A percentile compares a stretch with the other conserved stretches of the same genome.
These are phyloP conservation scores for Dendrobium officinale DNA, from an alignment of 106 monocot species.

Conservation along the genomic window DNA sequence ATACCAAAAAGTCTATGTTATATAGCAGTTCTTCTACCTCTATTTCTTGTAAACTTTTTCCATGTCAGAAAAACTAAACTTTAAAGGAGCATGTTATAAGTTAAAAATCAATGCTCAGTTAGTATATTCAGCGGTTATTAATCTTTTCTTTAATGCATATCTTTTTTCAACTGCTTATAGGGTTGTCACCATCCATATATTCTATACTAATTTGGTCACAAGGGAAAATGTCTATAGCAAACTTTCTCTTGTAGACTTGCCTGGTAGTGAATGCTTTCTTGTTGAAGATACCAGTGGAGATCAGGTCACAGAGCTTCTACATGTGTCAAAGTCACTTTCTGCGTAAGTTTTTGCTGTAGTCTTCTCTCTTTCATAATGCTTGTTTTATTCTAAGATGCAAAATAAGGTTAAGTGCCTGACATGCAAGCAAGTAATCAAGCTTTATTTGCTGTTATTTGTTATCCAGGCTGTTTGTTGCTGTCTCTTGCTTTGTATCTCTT, in stretches of 20 bases:
- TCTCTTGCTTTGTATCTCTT: background rate
- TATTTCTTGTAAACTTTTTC: background rate
- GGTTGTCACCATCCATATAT: constrained; percentile 88
- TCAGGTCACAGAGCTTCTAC: constrained; percentile 61
- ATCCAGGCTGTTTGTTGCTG: background rate
- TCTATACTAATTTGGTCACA: constrained; percentile 50
- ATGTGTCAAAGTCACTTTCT: constrained; percentile 94
- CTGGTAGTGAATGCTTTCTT: constrained; percentile 78
- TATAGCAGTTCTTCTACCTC: background rate
- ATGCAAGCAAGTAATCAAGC: background rate
- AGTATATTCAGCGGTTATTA: background rate
- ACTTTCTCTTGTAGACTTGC: constrained; percentile 87
- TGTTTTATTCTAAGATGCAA: constrained; percentile 4
- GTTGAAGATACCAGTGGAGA: constrained; percentile 65
- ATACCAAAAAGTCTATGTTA: background rate
- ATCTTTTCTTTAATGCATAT: background rate
- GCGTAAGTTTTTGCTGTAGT: constrained; percentile 50
- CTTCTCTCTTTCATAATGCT: constrained; percentile 1
- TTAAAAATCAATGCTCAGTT: background rate
- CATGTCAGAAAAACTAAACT: background rate
- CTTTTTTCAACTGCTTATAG: constrained; percentile 21
- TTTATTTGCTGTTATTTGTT: background rate
- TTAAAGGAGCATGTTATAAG: background rate
- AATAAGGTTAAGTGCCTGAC: background rate
- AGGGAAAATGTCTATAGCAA: constrained; percentile 70